Evolutionary conservation across 2,329 filamentous ascomycete species (phyloP), one percentile per base, ranked within the genome.

Genomic region (Raffaelea deltoideospora): DNA sequence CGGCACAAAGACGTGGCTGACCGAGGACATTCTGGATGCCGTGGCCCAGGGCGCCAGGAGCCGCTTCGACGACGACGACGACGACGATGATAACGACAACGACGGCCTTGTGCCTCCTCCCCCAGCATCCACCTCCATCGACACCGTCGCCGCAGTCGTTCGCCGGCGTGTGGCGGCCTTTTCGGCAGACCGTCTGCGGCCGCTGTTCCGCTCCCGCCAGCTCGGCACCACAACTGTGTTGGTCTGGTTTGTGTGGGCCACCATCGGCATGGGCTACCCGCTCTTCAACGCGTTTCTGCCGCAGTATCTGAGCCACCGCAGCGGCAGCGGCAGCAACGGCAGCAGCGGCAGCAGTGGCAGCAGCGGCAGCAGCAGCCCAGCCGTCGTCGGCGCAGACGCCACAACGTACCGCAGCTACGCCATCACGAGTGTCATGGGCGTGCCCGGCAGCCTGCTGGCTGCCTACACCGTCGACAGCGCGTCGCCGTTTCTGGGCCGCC

Each of bases 251-350:
- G 76, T 75, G 52, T 92, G 84, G 84, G 67, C 76, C 0, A 77
- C 73, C 13, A 87, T 92, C 45, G 84, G 84, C 41, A 80, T 92
- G 73, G 83, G 77, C 3, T 92, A 88, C 50, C 84, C 83, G 1
- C 69, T 93, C 2, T 93, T 88, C 68, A 90, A 90, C 55, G 79
- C 81, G 36, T 92, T 92, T 58, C 66, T 93, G n/a, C 85, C 85
- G 0, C 81, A 90, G 47, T 90, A 90, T 50, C 72, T 92, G 41
- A 71, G 76, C 19, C 69, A 74, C 38, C 43, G 23, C n/a, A 5
- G 28, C 3, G 8, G 24, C 7, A 5, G 48, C 7, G 60, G 67
- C 37, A 61, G 54, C 41, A 15, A 4, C n/a, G n/a, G 28, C n/a
- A 11, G 7, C 28, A 11, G n/a, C 28, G 8, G 8, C 7, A 8